Base-by-base conservation (phyloP, 75 land plant species). In the Chamaecyparis obtusa region DNA sequence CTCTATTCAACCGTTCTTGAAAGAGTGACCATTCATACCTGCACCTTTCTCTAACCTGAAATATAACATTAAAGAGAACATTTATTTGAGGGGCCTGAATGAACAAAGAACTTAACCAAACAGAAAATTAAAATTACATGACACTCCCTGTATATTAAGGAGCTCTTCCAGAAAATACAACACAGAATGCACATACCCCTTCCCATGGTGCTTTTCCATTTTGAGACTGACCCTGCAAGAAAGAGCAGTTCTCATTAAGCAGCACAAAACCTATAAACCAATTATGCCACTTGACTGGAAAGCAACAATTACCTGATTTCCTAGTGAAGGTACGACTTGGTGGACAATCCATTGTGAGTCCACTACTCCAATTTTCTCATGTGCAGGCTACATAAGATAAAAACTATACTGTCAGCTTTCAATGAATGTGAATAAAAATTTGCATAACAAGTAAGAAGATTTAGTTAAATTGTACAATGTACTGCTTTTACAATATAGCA, bases 311-410 rank as follows among this genome's bases (percentile, higher is more conserved):
- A 96, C 98, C 98, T 97, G 98, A 86, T 89, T 91, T 54, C 99
- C 99, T 13, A 96, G 91, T 5, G 98, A 96, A 74, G 98, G 99
- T 71, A 97, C 95, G 57, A 88, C 89, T 77, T 92, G 91, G 88
- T 97, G 99, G 84, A 93, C 85, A 85, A 97, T 95, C 94, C 94
- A 97, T 74, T 97, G 98, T 84, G 96, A 75, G 88, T 96, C 97
- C 43, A 96, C 96, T 17, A 97, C 99, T 88, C 99, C 99, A 56
- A 97, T 97, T 86, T 96, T 97, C 92, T 97, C 98, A 90, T 97
- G 94, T 35, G 97, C 96, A 69, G 96, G 97, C 96, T 96, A 77
- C 35, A 32, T 85, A 85, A 14, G 76, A 51, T 3, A 85, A 51
- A 85, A 37, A 76, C 14, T 46, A 81, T n/a, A 81, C 3, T 46